A percentile compares a stretch with the other conserved stretches of the same genome.
Evolutionary conservation across 2,329 filamentous ascomycete genomes (phyloP).

Genomic region (Escovopsis sp.): DNA sequence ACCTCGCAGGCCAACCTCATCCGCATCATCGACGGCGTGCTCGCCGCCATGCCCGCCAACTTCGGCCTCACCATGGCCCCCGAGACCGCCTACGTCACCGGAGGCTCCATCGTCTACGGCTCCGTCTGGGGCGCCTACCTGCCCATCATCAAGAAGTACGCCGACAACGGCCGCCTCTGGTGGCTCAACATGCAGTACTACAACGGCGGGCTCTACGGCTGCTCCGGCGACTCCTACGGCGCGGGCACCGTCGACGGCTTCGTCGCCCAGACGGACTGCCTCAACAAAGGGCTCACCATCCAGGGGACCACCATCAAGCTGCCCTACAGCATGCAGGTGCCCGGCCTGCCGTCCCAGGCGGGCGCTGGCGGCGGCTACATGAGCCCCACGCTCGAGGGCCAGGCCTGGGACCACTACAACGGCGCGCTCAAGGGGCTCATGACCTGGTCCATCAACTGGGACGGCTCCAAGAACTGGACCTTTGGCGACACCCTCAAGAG

Average conservation of each 20-base stretch:
- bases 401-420: conserved; percentile 17
- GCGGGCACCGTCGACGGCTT: conserved; percentile 18
- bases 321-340: conserved; percentile 20
- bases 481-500: conserved; percentile 17
- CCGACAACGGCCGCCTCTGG: conserved; percentile 20
- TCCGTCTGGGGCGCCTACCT: conserved; percentile 22
- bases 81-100: conserved; percentile 22
- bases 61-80: conserved; percentile 38
- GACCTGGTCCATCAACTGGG: conserved; percentile 24
- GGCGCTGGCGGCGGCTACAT: conserved; percentile 20
- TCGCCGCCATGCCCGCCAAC: conserved; percentile 35
- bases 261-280: conserved; percentile 20
- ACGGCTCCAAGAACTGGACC: conserved; percentile 18
- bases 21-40: conserved; percentile 21
- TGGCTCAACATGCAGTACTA: conserved; percentile 24
- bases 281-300: conserved; percentile 17
- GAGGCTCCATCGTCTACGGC: conserved; percentile 16
- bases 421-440: conserved; percentile 19
- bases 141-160: conserved; percentile 22
- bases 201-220: conserved; percentile 23
- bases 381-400: conserved; percentile 13
- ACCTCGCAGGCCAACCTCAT: conserved; percentile 19
- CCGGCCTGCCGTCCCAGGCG: conserved; percentile 19
- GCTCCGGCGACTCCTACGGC: conserved; percentile 16
- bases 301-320: conserved; percentile 17